Percentiles rank a stretch among this genome's conserved stretches.
Evolutionary conservation across 805 yeast genomes (phyloP).

Genomic region (Candida parachauliodes): DNA sequence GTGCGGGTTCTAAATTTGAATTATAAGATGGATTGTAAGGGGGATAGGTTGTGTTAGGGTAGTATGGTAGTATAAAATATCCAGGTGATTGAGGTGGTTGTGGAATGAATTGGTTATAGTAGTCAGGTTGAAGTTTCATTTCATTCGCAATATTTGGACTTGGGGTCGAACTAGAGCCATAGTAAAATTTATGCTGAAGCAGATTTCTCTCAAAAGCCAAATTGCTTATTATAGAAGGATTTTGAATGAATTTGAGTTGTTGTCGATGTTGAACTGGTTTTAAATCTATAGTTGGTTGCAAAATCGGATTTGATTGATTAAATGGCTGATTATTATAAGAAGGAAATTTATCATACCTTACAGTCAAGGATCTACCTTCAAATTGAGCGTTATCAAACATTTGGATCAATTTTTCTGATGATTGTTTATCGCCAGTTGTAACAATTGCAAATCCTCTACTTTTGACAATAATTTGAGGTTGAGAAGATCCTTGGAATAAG

Average conservation of each 20-base stretch:
- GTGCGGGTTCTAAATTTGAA: too few relatives aligned
- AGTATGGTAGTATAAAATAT: conserved; percentile 1
- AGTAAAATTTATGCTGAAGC: conserved; percentile 29
- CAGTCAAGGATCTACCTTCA: conserved; percentile 59
- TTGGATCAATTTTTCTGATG: conserved; percentile 47
- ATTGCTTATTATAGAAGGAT: conserved; percentile 15
- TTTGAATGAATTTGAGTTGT: neutral
- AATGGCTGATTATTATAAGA: conserved; percentile 29
- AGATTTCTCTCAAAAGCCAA: conserved; percentile 31
- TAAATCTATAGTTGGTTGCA: neutral
- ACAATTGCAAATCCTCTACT: conserved; percentile 66
- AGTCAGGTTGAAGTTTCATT: neutral
- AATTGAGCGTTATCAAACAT: conserved; percentile 50
- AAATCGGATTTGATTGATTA: conserved; percentile 19
- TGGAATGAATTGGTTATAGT: conserved; percentile 1
- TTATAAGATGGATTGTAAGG: too few relatives aligned
- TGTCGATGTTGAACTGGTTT: neutral
- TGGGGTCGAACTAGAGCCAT: conserved; percentile 12
- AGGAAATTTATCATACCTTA: conserved; percentile 56
- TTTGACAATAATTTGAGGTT: conserved; percentile 5
- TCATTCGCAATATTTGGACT: neutral
- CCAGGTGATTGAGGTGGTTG: conserved; percentile 4
- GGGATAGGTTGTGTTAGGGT: neutral
- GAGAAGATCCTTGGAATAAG: conserved; percentile 1
- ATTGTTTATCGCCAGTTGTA: conserved; percentile 42